Percentiles rank a stretch among this genome's conserved stretches.
Evolutionary conservation across 768 basidiomycete species (phyloP).

Genomic region (Wakefieldia striispora): DNA sequence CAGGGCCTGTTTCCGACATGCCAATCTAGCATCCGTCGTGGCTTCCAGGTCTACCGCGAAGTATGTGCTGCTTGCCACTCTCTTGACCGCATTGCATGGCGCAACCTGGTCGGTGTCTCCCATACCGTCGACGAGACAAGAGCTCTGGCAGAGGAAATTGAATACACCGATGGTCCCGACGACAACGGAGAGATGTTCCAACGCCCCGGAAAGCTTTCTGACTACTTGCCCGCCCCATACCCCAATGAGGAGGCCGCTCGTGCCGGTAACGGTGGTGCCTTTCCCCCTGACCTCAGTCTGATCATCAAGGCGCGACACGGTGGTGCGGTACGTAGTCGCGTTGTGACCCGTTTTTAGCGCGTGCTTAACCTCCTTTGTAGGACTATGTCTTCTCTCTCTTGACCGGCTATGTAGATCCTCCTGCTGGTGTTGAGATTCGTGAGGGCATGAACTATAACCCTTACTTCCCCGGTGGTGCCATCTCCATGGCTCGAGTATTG

Average conservation of each 20-base stretch:
- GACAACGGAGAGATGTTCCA: constrained; percentile 97
- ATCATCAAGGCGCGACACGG: constrained; percentile 99
- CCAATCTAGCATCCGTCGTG: constrained; percentile 78
- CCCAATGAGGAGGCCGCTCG: constrained; percentile 98
- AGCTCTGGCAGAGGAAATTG: constrained; percentile 92
- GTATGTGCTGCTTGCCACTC: constrained; percentile 99
- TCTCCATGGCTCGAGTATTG: constrained; percentile 95
- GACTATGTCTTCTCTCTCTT: constrained; percentile 97
- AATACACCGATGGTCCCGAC: constrained; percentile 95
- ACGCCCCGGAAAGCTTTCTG: constrained; percentile 96
- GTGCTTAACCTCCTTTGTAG: constrained; percentile 37
- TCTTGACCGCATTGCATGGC: constrained; percentile 98
- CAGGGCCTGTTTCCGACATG: constrained; percentile 10
- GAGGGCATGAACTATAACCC: constrained; percentile 99
- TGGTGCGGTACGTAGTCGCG: constrained; percentile 67
- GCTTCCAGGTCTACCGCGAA: constrained; percentile 97
- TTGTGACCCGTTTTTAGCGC: background rate
- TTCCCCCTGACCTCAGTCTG: constrained; percentile 95
- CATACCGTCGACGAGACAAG: constrained; percentile 91
- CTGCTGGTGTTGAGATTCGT: constrained; percentile 90
- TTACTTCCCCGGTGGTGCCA: constrained; percentile 98
- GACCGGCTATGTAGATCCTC: constrained; percentile 96
- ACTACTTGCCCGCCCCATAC: constrained; percentile 94
- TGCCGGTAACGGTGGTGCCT: constrained; percentile 89
- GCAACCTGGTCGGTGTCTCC: constrained; percentile 97